Percentiles rank a stretch among this genome's conserved stretches.
phyloP scores from a whole-genome alignment of 1,284 basidiomycete genomes.

The Hortiboletus rubellus region DNA sequence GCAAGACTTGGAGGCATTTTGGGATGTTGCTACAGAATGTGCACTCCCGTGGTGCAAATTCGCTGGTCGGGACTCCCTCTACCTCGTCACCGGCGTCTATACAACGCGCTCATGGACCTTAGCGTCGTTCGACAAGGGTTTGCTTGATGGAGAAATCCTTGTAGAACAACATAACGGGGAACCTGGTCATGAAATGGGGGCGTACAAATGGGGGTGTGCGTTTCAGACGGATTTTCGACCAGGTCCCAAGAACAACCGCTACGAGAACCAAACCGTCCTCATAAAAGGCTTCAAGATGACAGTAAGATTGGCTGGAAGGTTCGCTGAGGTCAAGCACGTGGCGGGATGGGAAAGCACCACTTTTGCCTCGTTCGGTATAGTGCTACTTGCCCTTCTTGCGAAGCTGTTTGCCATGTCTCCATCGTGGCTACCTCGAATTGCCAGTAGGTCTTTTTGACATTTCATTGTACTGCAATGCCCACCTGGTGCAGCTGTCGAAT shows the following conservation, averaged over 20 bases:
- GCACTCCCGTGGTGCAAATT: too few species aligned
- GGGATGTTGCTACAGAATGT: too few species aligned
- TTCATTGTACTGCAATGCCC: not conserved
- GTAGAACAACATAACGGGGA: not conserved
- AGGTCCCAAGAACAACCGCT: not conserved
- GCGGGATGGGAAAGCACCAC: not conserved
- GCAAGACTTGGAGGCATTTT: too few species aligned
- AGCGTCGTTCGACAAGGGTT: too few species aligned
- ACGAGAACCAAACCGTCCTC: not conserved
- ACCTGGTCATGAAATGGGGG: too few species aligned
- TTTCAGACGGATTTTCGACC: not conserved
- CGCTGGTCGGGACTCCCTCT: too few species aligned
- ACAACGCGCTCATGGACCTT: too few species aligned
- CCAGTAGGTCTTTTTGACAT: not conserved
- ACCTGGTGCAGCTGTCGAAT: not conserved
- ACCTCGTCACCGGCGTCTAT: too few species aligned
- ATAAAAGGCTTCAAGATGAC: not conserved
- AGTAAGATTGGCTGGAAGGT: too few species aligned
- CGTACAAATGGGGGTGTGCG: too few species aligned
- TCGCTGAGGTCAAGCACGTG: not conserved
- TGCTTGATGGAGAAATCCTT: not conserved
- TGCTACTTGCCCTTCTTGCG: not conserved
- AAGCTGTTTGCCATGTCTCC: not conserved
- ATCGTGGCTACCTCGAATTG: not conserved
- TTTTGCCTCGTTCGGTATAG: not conserved